phyloP scores from a whole-genome alignment of 139 green algal genomes.

The Marvania coccoides region DNA sequence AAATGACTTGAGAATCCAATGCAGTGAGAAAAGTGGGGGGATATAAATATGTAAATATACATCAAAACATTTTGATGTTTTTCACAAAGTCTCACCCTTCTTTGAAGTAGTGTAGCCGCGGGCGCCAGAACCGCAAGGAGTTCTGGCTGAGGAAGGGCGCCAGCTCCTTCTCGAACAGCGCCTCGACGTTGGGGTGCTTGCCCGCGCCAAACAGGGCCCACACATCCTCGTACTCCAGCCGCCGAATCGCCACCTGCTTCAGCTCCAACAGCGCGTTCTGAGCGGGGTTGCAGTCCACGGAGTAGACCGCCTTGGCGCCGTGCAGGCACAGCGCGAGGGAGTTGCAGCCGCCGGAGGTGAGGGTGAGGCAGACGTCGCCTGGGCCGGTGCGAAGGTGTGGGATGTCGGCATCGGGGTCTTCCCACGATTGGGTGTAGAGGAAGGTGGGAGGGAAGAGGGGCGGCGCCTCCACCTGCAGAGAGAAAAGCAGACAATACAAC shows the following conservation, averaged over 20 bases:
- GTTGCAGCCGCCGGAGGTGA: slow-evolving; percentile 98
- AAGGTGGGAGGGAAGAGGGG: slow-evolving; percentile 93
- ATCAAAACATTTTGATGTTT: no score
- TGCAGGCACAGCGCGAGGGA: slow-evolving; percentile 85
- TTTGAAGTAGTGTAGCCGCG: slow-evolving; percentile 83
- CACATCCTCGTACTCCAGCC: slow-evolving; percentile 84
- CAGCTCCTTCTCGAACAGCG: slow-evolving; percentile 79
- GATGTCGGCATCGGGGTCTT: slow-evolving; percentile 69
- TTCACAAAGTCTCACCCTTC: no score
- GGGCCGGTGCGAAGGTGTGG: slow-evolving; percentile 31
- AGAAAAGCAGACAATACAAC: neutral
- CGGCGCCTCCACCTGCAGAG: slow-evolving; percentile 59
- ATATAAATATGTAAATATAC: no score
- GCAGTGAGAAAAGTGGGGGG: no score
- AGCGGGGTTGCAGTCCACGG: slow-evolving; percentile 97
- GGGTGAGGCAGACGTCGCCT: slow-evolving; percentile 80
- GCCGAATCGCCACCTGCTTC: slow-evolving; percentile 75
- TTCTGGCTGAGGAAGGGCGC: slow-evolving; percentile 87
- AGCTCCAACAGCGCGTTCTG: slow-evolving; percentile 92
- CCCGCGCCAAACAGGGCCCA: slow-evolving; percentile 86
- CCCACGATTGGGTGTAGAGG: slow-evolving; percentile 97
- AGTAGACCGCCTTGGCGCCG: slow-evolving; percentile 77
- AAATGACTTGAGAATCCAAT: no score
- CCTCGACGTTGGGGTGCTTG: slow-evolving; percentile 63
- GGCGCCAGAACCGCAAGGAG: slow-evolving; percentile 80